phyloP scores from a whole-genome alignment of 2,329 filamentous ascomycete species.

The Curvularia hawaiiensis region DNA sequence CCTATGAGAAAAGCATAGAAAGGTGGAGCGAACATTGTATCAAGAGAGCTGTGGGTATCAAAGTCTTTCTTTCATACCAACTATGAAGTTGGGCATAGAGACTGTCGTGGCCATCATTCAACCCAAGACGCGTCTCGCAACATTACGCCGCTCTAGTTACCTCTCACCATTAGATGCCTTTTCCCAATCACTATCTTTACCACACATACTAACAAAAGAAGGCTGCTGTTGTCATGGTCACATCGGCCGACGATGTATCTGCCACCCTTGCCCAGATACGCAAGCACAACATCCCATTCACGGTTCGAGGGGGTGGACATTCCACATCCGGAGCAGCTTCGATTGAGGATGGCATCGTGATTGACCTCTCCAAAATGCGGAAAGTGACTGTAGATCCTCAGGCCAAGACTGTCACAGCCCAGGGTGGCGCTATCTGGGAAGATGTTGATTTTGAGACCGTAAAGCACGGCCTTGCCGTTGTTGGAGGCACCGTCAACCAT shows the following conservation, averaged over 20 bases:
- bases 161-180: background rate
- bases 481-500: conserved; percentile 67
- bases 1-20: conserved; percentile 34
- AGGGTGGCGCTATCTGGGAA: conserved; percentile 60
- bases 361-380: conserved; percentile 60
- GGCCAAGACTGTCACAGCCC: conserved; percentile 54
- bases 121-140: background rate
- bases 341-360: conserved; percentile 59
- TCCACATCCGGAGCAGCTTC: conserved; percentile 59
- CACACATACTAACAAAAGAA: conserved; percentile 8
- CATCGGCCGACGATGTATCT: conserved; percentile 26
- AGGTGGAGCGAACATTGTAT: conserved; percentile 39
- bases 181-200: background rate
- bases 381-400: conserved; percentile 55
- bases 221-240: conserved; percentile 31
- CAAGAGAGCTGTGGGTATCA: conserved; percentile 32
- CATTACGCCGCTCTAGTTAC: background rate
- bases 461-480: conserved; percentile 60
- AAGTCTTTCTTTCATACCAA: too few relatives aligned
- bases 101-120: too few relatives aligned
- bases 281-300: conserved; percentile 53
- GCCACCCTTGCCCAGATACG: conserved; percentile 31
- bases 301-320: conserved; percentile 62
- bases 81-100: background rate
- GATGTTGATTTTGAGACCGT: conserved; percentile 60